Evolutionary conservation across 441 rosid species (phyloP), one percentile per base, ranked within the genome.

Genomic region (Euphorbia neoarborescens): DNA sequence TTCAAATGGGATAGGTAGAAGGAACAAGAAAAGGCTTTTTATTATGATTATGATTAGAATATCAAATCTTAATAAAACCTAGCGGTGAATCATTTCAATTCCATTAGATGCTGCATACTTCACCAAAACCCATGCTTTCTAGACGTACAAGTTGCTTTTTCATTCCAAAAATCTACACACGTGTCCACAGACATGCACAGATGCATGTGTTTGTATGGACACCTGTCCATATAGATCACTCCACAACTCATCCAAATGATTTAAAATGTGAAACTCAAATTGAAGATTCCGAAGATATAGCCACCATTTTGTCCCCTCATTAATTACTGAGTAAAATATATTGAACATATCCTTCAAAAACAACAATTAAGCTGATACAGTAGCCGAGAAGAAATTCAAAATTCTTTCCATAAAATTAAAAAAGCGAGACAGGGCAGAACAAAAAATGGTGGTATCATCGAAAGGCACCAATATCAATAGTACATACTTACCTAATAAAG

Each of bases 401-500:
- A 4, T 0, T 40, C 3, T 0, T 35, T 53, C 32, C 60, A 20
- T 25, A 7, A 38, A 53, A 53, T 19, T 53, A 20, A 14, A 7
- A 53, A n/a, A 19, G 17, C 48, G 14, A 40, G 65, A 58, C 56
- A 48, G n/a, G 27, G 0, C 6, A 10, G 34, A 13, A 4, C 19
- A 40, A 59, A 20, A n/a, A 17, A 34, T 13, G 37, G 24, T 1
- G 15, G 48, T 40, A 27, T 13, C 65, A 38, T 7, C 60, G 5
- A 22, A 2, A 54, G 6, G 34, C 25, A 46, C 37, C 59, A 25
- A 30, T 2, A 40, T 37, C 37, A 38, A 9, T 62, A 38, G 56
- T 2, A 25, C 22, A 17, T 51, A 24, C 57, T 53, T 81, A 90
- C 92, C 99, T 89, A 68, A 95, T 92, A 83, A 95, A 95, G 73